A percentile compares a stretch with the other conserved stretches of the same genome.
phyloP scores from a whole-genome alignment of 208 protist genomes.

The Leishmania mexicana region DNA sequence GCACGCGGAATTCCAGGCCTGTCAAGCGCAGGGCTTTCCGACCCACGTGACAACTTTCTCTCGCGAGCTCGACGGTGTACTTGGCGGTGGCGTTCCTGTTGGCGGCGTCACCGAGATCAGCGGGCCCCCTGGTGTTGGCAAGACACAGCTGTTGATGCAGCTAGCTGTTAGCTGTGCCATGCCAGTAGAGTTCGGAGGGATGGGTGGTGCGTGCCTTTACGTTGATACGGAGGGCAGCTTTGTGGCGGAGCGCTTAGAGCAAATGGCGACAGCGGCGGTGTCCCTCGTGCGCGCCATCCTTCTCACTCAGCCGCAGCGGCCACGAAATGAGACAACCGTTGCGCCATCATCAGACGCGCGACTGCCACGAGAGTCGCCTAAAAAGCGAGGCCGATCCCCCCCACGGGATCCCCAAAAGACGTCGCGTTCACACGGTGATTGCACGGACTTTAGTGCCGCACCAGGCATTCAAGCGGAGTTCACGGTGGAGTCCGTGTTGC shows the following conservation, averaged over 20 bases:
- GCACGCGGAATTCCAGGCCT: neutral
- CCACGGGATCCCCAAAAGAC: neutral
- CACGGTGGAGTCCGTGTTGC: constrained; percentile 61
- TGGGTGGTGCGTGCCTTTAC: constrained; percentile 74
- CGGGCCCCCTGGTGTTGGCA: constrained; percentile 90
- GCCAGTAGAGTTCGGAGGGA: constrained; percentile 69
- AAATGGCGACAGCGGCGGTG: constrained; percentile 77
- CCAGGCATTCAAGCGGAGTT: neutral
- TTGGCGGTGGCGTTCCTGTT: constrained; percentile 73
- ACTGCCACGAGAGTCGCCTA: neutral
- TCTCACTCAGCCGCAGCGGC: neutral
- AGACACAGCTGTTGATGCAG: constrained; percentile 92
- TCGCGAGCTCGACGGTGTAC: constrained; percentile 66
- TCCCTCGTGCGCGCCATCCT: constrained; percentile 28
- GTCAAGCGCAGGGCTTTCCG: neutral
- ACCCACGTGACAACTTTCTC: constrained; percentile 74
- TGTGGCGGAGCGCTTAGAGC: constrained; percentile 58
- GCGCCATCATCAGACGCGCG: neutral
- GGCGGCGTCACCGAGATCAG: constrained; percentile 78
- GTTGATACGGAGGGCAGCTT: constrained; percentile 95
- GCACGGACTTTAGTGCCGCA: neutral
- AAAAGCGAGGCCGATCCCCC: neutral
- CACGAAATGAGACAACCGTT: neutral
- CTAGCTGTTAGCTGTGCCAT: constrained; percentile 81
- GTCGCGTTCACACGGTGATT: no score